Base-by-base conservation (phyloP, 441 rosid species). In the Erodium moschatum region DNA sequence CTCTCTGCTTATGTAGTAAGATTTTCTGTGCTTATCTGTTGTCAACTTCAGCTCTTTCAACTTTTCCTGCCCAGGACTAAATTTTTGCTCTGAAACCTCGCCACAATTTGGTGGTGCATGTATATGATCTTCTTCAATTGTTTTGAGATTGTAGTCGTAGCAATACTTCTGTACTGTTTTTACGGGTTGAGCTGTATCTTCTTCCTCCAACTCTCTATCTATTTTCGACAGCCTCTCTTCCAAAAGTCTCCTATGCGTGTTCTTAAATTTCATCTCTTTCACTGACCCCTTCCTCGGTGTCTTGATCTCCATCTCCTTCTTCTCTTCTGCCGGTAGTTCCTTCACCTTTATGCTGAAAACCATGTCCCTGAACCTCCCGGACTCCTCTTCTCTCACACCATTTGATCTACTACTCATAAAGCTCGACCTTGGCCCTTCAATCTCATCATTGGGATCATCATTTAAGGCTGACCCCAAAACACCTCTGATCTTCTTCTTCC, bases 11-110 rank as follows among this genome's bases (percentile, higher is more conserved):
- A 83, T 72, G 76, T 91, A 76, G 70, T 83, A n/a, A 74, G 96
- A 86, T 77, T 85, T 93, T 77, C 97, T 88, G 79, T 80, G 88
- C 67, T 79, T 77, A 72, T 81, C 89, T 20, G 73, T 78, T 73
- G 74, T 85, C 69, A 73, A 68, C 77, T 81, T 85, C 52, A 79
- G 35, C 77, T 81, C 89, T 75, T 81, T 82, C 73, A 72, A 74
- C 62, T 75, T 78, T 67, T 74, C 75, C 92, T 84, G 80, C 58
- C 78, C 72, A 0, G 67, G 67, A 73, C 77, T 46, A 12, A 73
- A 64, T 38, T 72, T 64, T 71, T 81, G 71, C 27, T 38, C 70
- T n/a, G 73, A 54, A 67, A 69, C 27, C 66, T 67, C 18, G 9
- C 44, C 38, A 4, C 18, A 58, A 9, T 58, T 74, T 4, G 64